Base-by-base conservation (phyloP, 2,329 filamentous ascomycete species). In the Lecanicillium sp. region DNA sequence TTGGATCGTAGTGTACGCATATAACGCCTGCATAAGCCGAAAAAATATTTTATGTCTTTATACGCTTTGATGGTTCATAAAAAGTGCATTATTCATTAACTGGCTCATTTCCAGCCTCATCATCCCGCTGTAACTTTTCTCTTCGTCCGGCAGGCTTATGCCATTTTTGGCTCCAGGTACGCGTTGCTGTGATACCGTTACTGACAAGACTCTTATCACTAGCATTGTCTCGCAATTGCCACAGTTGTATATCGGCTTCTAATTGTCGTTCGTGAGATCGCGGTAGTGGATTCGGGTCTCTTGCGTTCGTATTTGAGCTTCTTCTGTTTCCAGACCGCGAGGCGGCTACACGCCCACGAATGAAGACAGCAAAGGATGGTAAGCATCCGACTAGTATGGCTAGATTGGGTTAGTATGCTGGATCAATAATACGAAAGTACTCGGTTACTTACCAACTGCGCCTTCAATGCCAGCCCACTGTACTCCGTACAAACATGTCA, bases 1-100 rank as follows among this genome's bases (percentile, higher is more conserved):
- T 67, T 53, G 62, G 56, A 4, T 53, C 53, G 5, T 64, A 45
- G 52, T 15, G n/a, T 11, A 25, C 8, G 8, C 14, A 9, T 20
- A 17, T n/a, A n/a, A n/a, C n/a, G n/a, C n/a, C n/a, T n/a, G n/a
- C 8, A 11, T 15, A 16, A 15, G 19, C 33, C 29, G 13, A 19
- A 4, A 17, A 12, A 27, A 17, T 18, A 9, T 15, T 40, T 30
- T 27, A 33, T 17, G 6, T n/a, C 8, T 30, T 15, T 30, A n/a
- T 30, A 28, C 29, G 29, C 29, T 15, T n/a, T 15, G n/a, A n/a
- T n/a, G n/a, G n/a, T n/a, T n/a, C n/a, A 13, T 15, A 15, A 30
- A 30, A 6, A n/a, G 29, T n/a, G 34, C 5, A 3, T 29, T n/a
- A n/a, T 18, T 27, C 13, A 33, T 30, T 34, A 25, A 25, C 11